Percentiles rank a stretch among this genome's conserved stretches.
phyloP scores from a whole-genome alignment of 1,139 yeast species.

The Torulaspora globosa region DNA sequence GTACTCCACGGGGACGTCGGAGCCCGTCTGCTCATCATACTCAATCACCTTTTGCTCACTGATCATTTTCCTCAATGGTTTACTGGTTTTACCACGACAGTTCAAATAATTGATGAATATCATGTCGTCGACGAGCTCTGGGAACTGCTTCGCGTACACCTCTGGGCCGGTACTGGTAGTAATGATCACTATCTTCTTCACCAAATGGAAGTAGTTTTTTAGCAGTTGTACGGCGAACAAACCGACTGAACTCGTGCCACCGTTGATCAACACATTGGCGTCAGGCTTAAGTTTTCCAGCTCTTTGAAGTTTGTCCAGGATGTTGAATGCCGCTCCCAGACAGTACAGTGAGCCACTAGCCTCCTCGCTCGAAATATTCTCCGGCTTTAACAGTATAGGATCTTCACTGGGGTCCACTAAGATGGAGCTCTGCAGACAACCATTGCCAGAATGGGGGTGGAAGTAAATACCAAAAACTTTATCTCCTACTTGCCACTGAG shows the following conservation, averaged over 20 bases:
- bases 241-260: conserved; percentile 76
- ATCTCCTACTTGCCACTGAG: conserved; percentile 53
- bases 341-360: conserved; percentile 57
- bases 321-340: conserved; percentile 53
- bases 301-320: conserved; percentile 39
- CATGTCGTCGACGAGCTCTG: conserved; percentile 31
- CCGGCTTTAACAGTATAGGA: conserved; percentile 47
- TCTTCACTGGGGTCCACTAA: conserved; percentile 43
- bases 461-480: conserved; percentile 56
- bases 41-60: conserved; percentile 29
- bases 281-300: conserved; percentile 29
- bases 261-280: conserved; percentile 52
- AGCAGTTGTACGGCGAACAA: conserved; percentile 55
- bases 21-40: conserved; percentile 29
- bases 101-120: conserved; percentile 33
- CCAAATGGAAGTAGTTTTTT: conserved; percentile 44
- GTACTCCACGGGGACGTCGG: conserved; percentile 29
- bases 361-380: conserved; percentile 44
- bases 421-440: conserved; percentile 52
- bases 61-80: conserved; percentile 31
- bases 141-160: conserved; percentile 30
- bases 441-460: conserved; percentile 44
- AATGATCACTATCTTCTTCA: conserved; percentile 44
- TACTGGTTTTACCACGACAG: conserved; percentile 31
- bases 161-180: conserved; percentile 39